Evolutionary conservation across 2,329 filamentous ascomycete species (phyloP).

Genomic region (Penicillium sp.): DNA sequence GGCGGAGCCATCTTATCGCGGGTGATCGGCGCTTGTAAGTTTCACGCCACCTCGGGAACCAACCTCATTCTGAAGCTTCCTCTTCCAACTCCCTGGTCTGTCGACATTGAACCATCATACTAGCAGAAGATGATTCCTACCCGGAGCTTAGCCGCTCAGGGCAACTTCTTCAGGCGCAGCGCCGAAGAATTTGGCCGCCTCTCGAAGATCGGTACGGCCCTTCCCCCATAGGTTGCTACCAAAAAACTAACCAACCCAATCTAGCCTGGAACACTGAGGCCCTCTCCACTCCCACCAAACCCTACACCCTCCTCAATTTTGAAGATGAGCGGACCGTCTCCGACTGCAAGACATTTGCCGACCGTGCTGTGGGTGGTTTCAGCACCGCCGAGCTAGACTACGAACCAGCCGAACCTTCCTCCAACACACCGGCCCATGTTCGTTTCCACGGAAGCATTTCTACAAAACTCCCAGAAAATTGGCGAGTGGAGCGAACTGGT

Average conservation of each 20-base stretch:
- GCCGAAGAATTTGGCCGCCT: constrained; percentile 60
- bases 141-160: constrained; percentile 38
- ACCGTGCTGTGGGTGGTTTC: constrained; percentile 82
- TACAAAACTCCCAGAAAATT: constrained; percentile 72
- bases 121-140: constrained; percentile 39
- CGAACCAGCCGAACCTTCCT: constrained; percentile 48
- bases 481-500: constrained; percentile 45
- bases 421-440: constrained; percentile 61
- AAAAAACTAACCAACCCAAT: constrained; percentile 9
- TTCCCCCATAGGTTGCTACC: neutral
- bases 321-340: constrained; percentile 37
- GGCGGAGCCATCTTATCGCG: constrained; percentile 21
- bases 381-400: constrained; percentile 73
- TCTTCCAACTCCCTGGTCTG: neutral
- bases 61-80: constrained; percentile 12
- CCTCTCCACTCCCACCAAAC: constrained; percentile 38
- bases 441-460: constrained; percentile 88
- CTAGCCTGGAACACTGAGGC: constrained; percentile 45
- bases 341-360: constrained; percentile 73
- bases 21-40: constrained; percentile 10
- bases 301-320: constrained; percentile 43
- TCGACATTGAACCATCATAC: neutral
- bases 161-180: constrained; percentile 59
- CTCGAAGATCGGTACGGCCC: constrained; percentile 52
- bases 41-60: constrained; percentile 21